Evolutionary conservation across 371 early-diverging fungal genomes (phyloP).

Genomic region (Dichotomocladium elegans): DNA sequence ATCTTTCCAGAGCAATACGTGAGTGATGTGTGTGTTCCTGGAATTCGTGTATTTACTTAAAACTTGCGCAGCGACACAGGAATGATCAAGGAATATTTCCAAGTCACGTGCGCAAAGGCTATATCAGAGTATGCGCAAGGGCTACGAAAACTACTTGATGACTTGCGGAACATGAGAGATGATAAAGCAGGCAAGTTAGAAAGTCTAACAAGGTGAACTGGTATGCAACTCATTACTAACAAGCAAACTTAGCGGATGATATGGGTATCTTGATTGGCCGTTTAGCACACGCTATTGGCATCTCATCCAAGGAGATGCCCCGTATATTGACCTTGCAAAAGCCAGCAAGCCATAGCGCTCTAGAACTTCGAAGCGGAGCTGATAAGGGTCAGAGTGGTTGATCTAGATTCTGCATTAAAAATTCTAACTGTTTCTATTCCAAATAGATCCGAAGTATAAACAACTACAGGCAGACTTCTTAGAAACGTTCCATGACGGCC

Average conservation of each 20-base stretch:
- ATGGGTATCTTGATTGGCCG: conserved; percentile 30
- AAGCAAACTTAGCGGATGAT: conserved; percentile 13
- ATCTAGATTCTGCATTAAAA: too few relatives aligned
- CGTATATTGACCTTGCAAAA: conserved; percentile 13
- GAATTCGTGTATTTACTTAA: too few relatives aligned
- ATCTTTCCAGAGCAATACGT: conserved; percentile 21
- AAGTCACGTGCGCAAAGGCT: conserved; percentile 18
- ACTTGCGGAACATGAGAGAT: conserved; percentile 15
- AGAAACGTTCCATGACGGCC: conserved; percentile 23
- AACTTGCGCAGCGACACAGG: conserved; percentile 30
- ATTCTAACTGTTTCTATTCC: neutral
- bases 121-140: conserved; percentile 12
- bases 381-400: conserved; percentile 22
- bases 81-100: conserved; percentile 22
- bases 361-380: conserved; percentile 28
- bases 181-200: conserved; percentile 6
- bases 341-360: conserved; percentile 4
- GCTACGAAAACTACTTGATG: conserved; percentile 9
- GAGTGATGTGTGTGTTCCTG: neutral
- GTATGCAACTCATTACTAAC: neutral
- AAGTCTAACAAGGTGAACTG: neutral
- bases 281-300: conserved; percentile 27
- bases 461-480: conserved; percentile 18
- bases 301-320: conserved; percentile 31
- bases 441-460: conserved; percentile 24